Base-by-base conservation (phyloP, 2,329 filamentous ascomycete species). In the Pestalotiopsis sp. region DNA sequence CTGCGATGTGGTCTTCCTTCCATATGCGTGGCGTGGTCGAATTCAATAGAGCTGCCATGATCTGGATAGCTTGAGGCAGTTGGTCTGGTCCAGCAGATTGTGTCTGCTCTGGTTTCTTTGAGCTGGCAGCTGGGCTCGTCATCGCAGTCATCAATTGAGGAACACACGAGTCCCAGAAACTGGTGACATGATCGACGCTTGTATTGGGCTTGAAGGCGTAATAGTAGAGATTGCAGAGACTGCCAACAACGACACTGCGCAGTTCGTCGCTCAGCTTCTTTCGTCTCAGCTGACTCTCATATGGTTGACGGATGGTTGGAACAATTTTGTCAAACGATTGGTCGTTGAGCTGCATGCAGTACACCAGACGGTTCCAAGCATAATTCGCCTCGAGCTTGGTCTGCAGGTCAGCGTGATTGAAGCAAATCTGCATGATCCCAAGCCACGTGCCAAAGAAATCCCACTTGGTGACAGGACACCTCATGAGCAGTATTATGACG, bases 321-420 rank as follows among this genome's bases (percentile, higher is more conserved):
- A 81, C 64, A 73, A 91, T 87, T 60, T 86, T 89, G 35, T 87
- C 81, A 73, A 92, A 83, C 1, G 83, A 83, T 4, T 81, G 81
- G 22, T 89, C 85, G 71, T 91, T 89, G 0, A 90, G 86, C 66
- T 91, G 86, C 17, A 93, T 85, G 6, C 90, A 87, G 75, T 91
- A 97, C 22, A 96, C 87, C 58, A 98, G 89, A 65, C 92, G 91
- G 73, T 92, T 93, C 93, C 95, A 98, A 0, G 94, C 94, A 67
- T 90, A 82, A 74, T 95, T 94, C 24, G 94, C 93, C 74, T 97
- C 90, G 14, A 88, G 84, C 73, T 91, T 93, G 58, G 91, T 92
- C 58, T 85, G 81, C 3, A 85, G 81, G 70, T 97, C 93, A 65
- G 87, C 87, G 72, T 89, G 91, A 75, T 97, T 97, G 79, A 98